A percentile compares a stretch with the other conserved stretches of the same genome.
Evolutionary conservation across 768 basidiomycete species (phyloP).

Genomic region (Mrakia hoshinonis): DNA sequence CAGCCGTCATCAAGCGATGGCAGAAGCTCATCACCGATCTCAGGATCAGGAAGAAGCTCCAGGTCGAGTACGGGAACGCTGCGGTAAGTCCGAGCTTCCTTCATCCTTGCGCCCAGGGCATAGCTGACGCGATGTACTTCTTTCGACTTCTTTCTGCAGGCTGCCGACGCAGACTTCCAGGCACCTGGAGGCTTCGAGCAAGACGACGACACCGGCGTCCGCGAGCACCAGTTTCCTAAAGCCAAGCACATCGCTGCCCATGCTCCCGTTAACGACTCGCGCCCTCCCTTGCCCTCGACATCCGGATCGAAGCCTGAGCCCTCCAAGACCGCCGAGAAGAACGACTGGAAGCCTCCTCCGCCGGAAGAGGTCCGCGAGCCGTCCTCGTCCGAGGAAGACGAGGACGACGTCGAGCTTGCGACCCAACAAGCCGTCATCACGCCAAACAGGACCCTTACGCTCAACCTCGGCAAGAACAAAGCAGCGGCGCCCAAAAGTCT

Average conservation of each 20-base stretch:
- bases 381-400: constrained; percentile 1
- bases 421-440: background rate
- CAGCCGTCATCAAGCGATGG: constrained; percentile 80
- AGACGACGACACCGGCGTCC: constrained; percentile 15
- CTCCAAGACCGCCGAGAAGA: background rate
- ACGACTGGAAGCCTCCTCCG: background rate
- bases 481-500: background rate
- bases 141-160: background rate
- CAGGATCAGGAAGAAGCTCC: constrained; percentile 71
- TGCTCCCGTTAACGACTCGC: background rate
- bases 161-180: background rate
- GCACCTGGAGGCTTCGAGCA: constrained; percentile 17
- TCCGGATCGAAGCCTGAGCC: background rate
- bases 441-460: background rate
- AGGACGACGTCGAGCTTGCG: background rate
- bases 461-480: background rate
- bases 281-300: background rate
- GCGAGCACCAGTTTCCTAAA: constrained; percentile 5
- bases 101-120: background rate
- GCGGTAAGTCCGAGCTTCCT: background rate
- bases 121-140: background rate
- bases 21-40: constrained; percentile 76
- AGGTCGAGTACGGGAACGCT: constrained; percentile 57
- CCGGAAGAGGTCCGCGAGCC: too few relatives aligned
- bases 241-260: constrained; percentile 15